Conservation (phyloP, 2,329 filamentous ascomycete species). For the Cryphonectria nitschkei region DNA sequence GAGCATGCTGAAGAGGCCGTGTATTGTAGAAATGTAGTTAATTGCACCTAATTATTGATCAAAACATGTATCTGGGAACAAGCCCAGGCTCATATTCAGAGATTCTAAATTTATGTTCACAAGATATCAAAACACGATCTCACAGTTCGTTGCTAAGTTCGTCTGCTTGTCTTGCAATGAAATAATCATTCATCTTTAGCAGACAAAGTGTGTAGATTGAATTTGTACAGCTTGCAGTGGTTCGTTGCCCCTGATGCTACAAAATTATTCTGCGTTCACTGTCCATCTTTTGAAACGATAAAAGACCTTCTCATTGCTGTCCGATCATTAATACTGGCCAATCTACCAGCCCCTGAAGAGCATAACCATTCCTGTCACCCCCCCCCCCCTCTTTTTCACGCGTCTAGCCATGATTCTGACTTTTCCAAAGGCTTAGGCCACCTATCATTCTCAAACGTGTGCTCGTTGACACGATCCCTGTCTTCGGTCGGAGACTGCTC, state of each 20-base stretch:
- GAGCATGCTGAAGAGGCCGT: not conserved
- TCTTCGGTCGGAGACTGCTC: not conserved
- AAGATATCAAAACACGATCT: not conserved
- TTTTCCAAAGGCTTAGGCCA: slow-evolving; percentile 2
- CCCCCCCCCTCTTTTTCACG: not conserved
- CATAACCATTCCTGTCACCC: not conserved
- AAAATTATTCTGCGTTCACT: not conserved
- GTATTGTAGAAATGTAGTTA: not conserved
- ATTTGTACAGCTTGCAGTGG: not conserved
- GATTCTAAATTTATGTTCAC: not conserved
- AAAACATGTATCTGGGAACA: not conserved
- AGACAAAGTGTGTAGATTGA: not conserved
- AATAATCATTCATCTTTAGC: not conserved
- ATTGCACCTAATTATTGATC: not conserved
- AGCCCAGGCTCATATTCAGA: not conserved
- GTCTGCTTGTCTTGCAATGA: too few relatives aligned
- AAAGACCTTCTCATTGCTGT: not conserved
- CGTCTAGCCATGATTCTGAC: slow-evolving; percentile 8
- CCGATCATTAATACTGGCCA: too few relatives aligned
- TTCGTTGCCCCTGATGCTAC: not conserved
- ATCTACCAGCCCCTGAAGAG: not conserved
- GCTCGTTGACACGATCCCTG: not conserved
- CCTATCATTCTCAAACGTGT: not conserved
- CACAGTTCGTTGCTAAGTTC: not conserved
- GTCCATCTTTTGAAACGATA: not conserved